A percentile compares a stretch with the other conserved stretches of the same genome.
These are phyloP conservation scores for Didymella arachidicola DNA, from an alignment of 2,329 filamentous ascomycete species.

Conservation along the genomic window DNA sequence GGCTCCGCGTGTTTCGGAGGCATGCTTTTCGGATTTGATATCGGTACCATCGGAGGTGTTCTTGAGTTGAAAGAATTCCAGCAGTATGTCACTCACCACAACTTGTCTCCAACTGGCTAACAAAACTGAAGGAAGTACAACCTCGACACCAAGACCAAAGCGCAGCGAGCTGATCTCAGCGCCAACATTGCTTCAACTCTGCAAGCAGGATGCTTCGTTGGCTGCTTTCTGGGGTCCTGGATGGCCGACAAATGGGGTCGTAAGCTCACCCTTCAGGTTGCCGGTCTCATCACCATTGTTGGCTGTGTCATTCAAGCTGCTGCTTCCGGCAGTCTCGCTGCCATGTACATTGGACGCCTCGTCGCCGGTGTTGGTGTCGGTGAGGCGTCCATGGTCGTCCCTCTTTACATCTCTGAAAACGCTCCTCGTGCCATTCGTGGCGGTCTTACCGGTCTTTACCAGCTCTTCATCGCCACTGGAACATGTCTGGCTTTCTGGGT, in stretches of 20 bases:
- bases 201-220: conserved; percentile 72
- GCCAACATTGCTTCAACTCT: conserved; percentile 76
- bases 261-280: conserved; percentile 62
- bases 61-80: conserved; percentile 67
- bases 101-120: conserved; percentile 4
- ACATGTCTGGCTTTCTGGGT: conserved; percentile 63
- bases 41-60: conserved; percentile 73
- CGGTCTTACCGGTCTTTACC: conserved; percentile 67
- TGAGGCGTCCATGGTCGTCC: conserved; percentile 64
- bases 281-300: conserved; percentile 64
- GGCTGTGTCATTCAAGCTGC: conserved; percentile 71
- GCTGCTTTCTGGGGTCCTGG: conserved; percentile 66
- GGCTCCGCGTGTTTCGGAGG: conserved; percentile 74
- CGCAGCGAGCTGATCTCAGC: conserved; percentile 62
- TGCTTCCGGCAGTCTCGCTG: conserved; percentile 65
- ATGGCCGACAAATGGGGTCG: conserved; percentile 65
- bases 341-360: conserved; percentile 71
- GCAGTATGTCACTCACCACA: conserved; percentile 49
- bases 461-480: conserved; percentile 64
- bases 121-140: conserved; percentile 59
- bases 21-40: conserved; percentile 71
- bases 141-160: conserved; percentile 52
- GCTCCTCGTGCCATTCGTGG: conserved; percentile 66
- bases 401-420: conserved; percentile 68
- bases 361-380: conserved; percentile 63